Evolutionary conservation across 768 basidiomycete genomes (phyloP), one percentile per base, ranked within the genome.

Genomic region (Flagelloscypha sp.): DNA sequence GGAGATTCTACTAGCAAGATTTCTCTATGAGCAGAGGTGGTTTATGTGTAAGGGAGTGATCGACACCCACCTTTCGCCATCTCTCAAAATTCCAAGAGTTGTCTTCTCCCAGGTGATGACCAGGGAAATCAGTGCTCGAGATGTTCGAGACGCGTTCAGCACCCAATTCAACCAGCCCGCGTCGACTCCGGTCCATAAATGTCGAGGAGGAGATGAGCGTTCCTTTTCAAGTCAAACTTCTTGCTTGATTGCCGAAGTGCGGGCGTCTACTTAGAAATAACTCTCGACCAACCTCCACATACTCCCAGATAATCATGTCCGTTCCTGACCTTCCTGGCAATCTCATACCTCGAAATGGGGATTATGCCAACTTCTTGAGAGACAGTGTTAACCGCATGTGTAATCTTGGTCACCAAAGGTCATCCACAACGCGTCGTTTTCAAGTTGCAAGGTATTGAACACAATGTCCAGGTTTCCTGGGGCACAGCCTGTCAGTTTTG

Each of bases 401-500:
- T 54, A 60, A 61, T 3, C 57, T 86, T 29, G 73, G 81, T 36
- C 63, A 75, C 37, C 67, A 79, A 47, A 74, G 74, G 84, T 82
- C 38, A 24, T 27, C 16, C 9, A 29, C 25, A 6, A 27, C 16
- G n/a, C 23, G 20, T 31, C 33, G 38, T 16, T 42, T 35, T 35
- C 35, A 25, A 31, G 35, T 46, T 33, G 28, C 37, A 15, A 30
- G 33, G 33, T 42, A 43, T 37, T 24, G 15, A 38, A 22, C 36
- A 30, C 15, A 15, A 23, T 11, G 27, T 30, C 10, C 45, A 90
- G 87, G 44, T 99, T 98, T 59, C 94, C 94, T 12, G 94, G 95
- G 16, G 85, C 85, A 50, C 95, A 98, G 53, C 94, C 94, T 13
- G 79, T 99, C 50, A 93, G 89, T 56, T 98, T 99, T 60, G 68